Base-by-base conservation (phyloP, 257 asterid species). In the Gentiana macrophylla region DNA sequence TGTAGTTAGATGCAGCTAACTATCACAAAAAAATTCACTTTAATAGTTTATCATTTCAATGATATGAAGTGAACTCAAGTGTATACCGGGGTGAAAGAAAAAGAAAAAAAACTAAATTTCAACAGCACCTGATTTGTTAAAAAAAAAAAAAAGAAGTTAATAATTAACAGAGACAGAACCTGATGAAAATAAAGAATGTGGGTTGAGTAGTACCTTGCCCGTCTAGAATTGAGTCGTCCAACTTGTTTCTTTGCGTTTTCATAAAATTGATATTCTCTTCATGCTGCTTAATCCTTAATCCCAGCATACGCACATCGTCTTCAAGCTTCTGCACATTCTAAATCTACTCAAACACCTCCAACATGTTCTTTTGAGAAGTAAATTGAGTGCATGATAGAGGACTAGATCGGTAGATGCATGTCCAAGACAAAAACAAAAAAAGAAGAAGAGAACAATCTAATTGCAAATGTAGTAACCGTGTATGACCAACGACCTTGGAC, bases 211-310 rank as follows among this genome's bases (percentile, higher is more conserved):
- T 68, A 86, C 95, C 85, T 74, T 73, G 81, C 77, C 65, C 37
- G 57, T 86, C 91, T 15, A 80, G 68, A 70, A 84, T 80, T 58
- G 79, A 68, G 37, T 70, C 84, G 44, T 80, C 96, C 69, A 83
- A 49, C 35, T 53, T 73, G 74, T 61, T 76, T 46, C 38, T 68
- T 61, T 66, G 72, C 49, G 56, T 53, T 65, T 62, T 82, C 44
- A 90, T 69, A 74, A 69, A 80, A 50, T 24, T 72, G 74, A 82
- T 24, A 71, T 71, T 80, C 43, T 70, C 90, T 68, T 84, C 94
- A 12, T 80, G 72, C 43, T 90, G 94, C 70, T 84, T 86, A n/a
- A 90, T 70, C 60, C 68, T 71, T 44, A 55, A 67, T 66, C 86
- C 96, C 52, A 74, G 56, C 75, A 71, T 79, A 56, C 69, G 66